Conservation (phyloP, 2,329 filamentous ascomycete species). For the Aspergillus sp. region DNA sequence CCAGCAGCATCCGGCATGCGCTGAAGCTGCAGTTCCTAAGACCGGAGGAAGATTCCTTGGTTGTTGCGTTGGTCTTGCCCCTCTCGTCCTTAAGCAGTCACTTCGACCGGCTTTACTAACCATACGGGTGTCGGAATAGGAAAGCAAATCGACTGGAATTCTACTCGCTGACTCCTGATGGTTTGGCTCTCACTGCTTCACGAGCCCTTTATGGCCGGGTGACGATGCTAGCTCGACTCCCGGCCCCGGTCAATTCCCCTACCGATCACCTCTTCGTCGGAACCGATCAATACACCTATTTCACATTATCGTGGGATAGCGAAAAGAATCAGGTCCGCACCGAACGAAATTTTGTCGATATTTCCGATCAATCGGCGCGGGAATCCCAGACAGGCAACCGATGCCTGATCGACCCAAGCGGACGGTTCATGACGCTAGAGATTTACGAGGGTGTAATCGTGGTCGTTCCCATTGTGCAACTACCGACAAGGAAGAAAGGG, state of each 20-base stretch:
- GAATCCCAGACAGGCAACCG: conserved; percentile 77
- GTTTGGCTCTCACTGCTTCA: conserved; percentile 59
- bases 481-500: conserved; percentile 43
- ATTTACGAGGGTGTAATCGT: conserved; percentile 63
- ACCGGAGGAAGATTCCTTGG: conserved; percentile 69
- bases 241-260: conserved; percentile 57
- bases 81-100: neutral
- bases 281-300: conserved; percentile 84
- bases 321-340: conserved; percentile 48
- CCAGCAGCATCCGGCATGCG: conserved; percentile 86
- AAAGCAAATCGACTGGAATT: conserved; percentile 83
- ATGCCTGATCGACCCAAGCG: conserved; percentile 75
- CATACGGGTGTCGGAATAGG: conserved; percentile 35
- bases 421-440: conserved; percentile 60
- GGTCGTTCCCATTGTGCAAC: conserved; percentile 54
- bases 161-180: conserved; percentile 59
- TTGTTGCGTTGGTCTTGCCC: conserved; percentile 66
- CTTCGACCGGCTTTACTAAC: conserved; percentile 4
- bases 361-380: conserved; percentile 55
- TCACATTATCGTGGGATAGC: conserved; percentile 77
- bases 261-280: conserved; percentile 88
- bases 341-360: conserved; percentile 52
- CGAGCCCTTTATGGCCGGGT: conserved; percentile 78
- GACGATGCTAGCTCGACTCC: conserved; percentile 60
- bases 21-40: conserved; percentile 71